Evolutionary conservation across 345 rosid species (phyloP).

Genomic region (Populus nigra): DNA sequence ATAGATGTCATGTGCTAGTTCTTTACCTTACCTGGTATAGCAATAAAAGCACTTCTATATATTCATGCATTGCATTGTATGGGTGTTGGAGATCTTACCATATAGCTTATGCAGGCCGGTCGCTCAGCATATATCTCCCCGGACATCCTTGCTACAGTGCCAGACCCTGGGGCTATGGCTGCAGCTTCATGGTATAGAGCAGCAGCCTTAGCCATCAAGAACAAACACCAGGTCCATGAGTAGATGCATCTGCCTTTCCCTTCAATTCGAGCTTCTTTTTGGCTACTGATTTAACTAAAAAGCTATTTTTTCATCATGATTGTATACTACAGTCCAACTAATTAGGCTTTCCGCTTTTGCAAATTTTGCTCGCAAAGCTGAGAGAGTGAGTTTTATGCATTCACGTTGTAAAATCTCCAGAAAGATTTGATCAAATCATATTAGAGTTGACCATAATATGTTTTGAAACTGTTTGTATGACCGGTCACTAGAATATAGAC

Average conservation of each 20-base stretch:
- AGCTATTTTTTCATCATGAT: conserved; percentile 16
- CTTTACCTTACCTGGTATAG: not conserved
- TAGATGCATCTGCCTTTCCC: conserved; percentile 4
- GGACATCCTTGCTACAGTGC: conserved; percentile 59
- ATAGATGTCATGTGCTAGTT: not conserved
- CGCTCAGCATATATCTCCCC: conserved; percentile 69
- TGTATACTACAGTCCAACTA: conserved; percentile 10
- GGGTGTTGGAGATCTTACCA: conserved; percentile 10
- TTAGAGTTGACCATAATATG: not conserved
- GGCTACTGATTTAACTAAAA: conserved; percentile 9
- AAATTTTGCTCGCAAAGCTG: conserved; percentile 41
- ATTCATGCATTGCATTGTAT: not conserved
- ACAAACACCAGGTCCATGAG: conserved; percentile 29
- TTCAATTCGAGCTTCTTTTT: not conserved
- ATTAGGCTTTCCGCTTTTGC: conserved; percentile 54
- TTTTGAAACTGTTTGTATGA: not conserved
- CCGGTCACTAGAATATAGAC: not conserved
- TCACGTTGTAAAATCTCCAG: not conserved
- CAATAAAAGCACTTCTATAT: not conserved
- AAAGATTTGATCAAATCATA: not conserved
- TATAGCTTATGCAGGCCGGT: conserved; percentile 58
- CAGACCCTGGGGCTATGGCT: conserved; percentile 96
- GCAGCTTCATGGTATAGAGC: conserved; percentile 91
- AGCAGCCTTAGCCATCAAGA: conserved; percentile 77
- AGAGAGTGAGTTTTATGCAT: conserved; percentile 37